These are phyloP conservation scores for Pulveroboletus sp. DNA, from an alignment of 768 basidiomycete genomes.

Conservation along the genomic window DNA sequence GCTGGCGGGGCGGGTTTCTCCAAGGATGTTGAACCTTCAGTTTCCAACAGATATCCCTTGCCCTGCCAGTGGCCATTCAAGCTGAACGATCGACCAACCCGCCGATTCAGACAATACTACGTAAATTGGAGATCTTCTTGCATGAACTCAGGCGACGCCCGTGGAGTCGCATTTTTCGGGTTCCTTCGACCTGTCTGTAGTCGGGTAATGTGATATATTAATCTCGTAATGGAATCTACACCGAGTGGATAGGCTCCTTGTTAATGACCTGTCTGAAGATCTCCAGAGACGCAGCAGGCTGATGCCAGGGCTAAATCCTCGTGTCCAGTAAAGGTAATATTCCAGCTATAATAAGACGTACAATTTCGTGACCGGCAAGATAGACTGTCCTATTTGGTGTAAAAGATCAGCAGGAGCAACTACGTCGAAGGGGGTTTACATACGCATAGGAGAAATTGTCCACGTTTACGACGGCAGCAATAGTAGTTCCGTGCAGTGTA, in stretches of 20 bases:
- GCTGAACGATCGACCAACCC: too few species aligned
- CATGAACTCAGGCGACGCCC: too few species aligned
- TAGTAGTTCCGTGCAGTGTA: conserved; percentile 48
- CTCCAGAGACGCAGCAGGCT: conserved; percentile 54
- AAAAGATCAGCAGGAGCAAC: neutral
- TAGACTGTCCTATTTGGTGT: conserved; percentile 45
- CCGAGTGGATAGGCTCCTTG: conserved; percentile 53
- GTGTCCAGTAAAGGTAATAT: neutral
- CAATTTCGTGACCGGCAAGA: conserved; percentile 61
- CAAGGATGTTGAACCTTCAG: too few species aligned
- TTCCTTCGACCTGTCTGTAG: too few species aligned
- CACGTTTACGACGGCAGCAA: conserved; percentile 62
- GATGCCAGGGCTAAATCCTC: conserved; percentile 51
- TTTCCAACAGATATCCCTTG: too few species aligned
- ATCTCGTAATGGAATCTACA: too few species aligned
- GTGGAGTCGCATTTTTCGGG: too few species aligned
- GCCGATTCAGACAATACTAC: too few species aligned
- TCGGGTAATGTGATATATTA: too few species aligned
- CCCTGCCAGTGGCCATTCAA: too few species aligned
- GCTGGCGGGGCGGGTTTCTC: too few species aligned
- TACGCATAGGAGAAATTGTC: conserved; percentile 69
- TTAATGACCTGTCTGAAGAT: conserved; percentile 57
- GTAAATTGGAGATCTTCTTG: too few species aligned
- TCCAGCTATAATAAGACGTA: conserved; percentile 29
- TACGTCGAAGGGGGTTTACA: conserved; percentile 24